Conservation (phyloP, 106 monocot genomes). For the Vanilla planifolia region DNA sequence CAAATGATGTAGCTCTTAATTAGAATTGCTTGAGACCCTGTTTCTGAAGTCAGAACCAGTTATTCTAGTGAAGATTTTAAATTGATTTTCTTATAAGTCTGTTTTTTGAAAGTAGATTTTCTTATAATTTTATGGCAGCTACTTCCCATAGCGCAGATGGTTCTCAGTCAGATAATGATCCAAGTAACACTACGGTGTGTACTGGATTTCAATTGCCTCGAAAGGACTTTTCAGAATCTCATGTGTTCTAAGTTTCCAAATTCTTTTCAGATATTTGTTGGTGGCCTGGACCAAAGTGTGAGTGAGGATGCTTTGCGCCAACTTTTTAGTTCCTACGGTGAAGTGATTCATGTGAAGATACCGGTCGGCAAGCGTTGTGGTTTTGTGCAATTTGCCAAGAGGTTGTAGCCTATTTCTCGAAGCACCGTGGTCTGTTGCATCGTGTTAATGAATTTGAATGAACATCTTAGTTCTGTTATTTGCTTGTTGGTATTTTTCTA, state of each 20-base stretch:
- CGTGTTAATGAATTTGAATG: no score
- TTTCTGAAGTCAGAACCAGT: no score
- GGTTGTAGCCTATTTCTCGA: slow-evolving; percentile 15
- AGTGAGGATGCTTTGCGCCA: slow-evolving; percentile 42
- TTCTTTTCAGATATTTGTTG: slow-evolving; percentile 61
- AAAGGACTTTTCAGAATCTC: no score
- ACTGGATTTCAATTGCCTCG: no score
- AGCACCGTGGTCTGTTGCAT: not conserved
- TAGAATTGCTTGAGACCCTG: no score
- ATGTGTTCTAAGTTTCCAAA: no score
- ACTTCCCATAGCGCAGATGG: slow-evolving; percentile 30
- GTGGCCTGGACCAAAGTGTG: slow-evolving; percentile 53
- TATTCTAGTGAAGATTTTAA: no score
- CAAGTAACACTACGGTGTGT: slow-evolving; percentile 61
- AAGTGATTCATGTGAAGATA: slow-evolving; percentile 55
- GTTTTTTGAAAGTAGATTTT: no score
- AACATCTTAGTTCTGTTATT: not conserved
- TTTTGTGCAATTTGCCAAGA: slow-evolving; percentile 60
- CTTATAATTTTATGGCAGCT: no score
- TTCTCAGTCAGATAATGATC: slow-evolving; percentile 46
- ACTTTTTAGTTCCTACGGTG: slow-evolving; percentile 40
- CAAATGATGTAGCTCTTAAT: no score
- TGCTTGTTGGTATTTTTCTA: slow-evolving; percentile 1
- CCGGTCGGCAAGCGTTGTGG: slow-evolving; percentile 57
- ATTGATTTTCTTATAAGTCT: no score